Evolutionary conservation across 2,329 filamentous ascomycete genomes (phyloP).

Genomic region (Ophiostoma ulmi): DNA sequence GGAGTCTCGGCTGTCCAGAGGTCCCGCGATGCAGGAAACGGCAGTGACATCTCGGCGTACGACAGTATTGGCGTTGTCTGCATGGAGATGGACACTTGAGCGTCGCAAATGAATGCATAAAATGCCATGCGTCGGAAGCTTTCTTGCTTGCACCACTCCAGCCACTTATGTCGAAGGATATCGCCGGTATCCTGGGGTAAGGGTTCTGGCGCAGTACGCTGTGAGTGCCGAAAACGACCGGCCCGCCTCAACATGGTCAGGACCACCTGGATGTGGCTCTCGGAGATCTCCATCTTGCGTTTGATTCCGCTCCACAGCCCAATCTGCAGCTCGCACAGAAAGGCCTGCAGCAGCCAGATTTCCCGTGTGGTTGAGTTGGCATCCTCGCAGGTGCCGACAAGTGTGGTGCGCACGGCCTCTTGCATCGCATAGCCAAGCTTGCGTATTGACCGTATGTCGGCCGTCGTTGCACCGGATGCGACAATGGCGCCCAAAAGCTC

Average conservation of each 20-base stretch:
- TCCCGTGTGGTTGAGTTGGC: conserved; percentile 42
- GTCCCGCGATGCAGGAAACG: conserved; percentile 56
- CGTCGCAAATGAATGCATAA: conserved; percentile 60
- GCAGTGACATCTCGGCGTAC: conserved; percentile 62
- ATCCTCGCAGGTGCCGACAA: conserved; percentile 43
- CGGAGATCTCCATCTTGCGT: conserved; percentile 53
- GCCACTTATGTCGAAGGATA: conserved; percentile 22
- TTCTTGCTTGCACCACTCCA: conserved; percentile 22
- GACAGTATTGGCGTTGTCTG: conserved; percentile 61
- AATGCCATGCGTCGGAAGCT: conserved; percentile 50
- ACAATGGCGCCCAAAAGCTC: conserved; percentile 58
- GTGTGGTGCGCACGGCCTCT: conserved; percentile 43
- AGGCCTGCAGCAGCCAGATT: conserved; percentile 45
- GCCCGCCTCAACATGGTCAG: conserved; percentile 24
- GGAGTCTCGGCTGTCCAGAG: conserved; percentile 64
- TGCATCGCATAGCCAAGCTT: conserved; percentile 56
- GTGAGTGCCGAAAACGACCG: conserved; percentile 19
- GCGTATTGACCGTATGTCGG: conserved; percentile 47
- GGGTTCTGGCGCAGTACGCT: neutral
- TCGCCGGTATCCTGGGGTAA: conserved; percentile 15
- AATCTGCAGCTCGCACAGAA: conserved; percentile 46
- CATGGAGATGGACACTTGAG: conserved; percentile 62
- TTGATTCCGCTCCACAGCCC: conserved; percentile 52
- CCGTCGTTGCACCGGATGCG: conserved; percentile 55
- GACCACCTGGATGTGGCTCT: conserved; percentile 37